These are phyloP conservation scores for Inga oerstediana DNA, from an alignment of 306 rosid species.

Conservation along the genomic window DNA sequence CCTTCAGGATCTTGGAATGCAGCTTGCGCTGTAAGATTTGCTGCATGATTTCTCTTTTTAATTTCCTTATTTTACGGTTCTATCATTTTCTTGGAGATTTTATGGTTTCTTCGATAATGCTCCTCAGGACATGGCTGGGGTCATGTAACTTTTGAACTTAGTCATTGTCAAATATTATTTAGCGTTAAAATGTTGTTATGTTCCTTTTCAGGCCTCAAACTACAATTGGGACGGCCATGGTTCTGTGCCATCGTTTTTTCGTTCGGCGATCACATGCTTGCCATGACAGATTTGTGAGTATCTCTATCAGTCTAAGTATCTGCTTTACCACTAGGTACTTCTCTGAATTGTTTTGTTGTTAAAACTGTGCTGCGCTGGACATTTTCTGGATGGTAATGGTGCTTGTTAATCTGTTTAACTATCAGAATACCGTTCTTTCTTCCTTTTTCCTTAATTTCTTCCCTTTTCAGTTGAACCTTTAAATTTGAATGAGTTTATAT, in stretches of 20 bases:
- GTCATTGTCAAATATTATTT: neutral
- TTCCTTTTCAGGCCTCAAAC: constrained; percentile 73
- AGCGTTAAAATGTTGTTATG: constrained; percentile 17
- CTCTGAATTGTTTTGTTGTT: neutral
- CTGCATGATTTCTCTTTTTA: neutral
- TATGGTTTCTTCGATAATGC: neutral
- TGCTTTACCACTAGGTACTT: constrained; percentile 6
- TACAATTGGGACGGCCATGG: constrained; percentile 78
- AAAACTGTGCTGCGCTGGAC: neutral
- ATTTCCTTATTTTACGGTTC: neutral
- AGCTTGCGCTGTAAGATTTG: constrained; percentile 66
- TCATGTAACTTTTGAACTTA: neutral
- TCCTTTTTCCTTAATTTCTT: neutral
- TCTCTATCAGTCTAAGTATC: neutral
- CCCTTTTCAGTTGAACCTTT: neutral
- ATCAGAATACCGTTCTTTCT: neutral
- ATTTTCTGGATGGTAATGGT: neutral
- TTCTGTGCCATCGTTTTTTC: constrained; percentile 81
- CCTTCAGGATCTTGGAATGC: constrained; percentile 75
- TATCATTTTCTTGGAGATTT: constrained; percentile 8
- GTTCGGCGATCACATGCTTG: constrained; percentile 74
- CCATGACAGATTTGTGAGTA: constrained; percentile 84
- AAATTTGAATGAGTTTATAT: neutral
- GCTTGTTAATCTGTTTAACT: neutral
- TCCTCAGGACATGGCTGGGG: neutral